These are phyloP conservation scores for Hsuehochloa calcarea DNA, from an alignment of 176 grass and related monocot species.

Conservation along the genomic window DNA sequence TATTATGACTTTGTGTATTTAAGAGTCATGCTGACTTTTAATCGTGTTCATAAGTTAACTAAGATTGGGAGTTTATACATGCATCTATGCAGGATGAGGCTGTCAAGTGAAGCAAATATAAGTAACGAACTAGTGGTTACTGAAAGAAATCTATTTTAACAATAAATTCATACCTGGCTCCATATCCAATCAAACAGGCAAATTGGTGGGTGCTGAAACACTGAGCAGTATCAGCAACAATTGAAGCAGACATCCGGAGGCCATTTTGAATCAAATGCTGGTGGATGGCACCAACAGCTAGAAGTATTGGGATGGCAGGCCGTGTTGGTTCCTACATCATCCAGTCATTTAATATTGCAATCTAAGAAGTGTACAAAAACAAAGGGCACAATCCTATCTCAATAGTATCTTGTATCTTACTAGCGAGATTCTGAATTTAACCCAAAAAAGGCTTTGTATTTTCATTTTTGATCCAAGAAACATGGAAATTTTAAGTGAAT, in stretches of 20 bases:
- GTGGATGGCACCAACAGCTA: constrained; percentile 97
- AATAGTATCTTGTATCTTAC: neutral
- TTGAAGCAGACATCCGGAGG: constrained; percentile 91
- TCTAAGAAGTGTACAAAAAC: neutral
- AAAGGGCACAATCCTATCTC: neutral
- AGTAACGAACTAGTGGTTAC: neutral
- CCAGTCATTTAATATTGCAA: constrained; percentile 21
- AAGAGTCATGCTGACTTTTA: neutral
- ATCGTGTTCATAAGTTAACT: neutral
- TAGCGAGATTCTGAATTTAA: neutral
- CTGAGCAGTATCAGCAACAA: constrained; percentile 97
- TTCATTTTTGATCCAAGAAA: constrained; percentile 24
- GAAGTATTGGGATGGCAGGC: constrained; percentile 92
- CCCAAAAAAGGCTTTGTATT: neutral
- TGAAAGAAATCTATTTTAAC: constrained; percentile 18
- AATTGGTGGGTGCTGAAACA: constrained; percentile 99
- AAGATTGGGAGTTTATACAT: constrained; percentile 7
- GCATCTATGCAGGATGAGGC: constrained; percentile 22
- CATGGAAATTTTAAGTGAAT: neutral
- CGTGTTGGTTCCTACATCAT: constrained; percentile 78
- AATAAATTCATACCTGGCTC: constrained; percentile 68
- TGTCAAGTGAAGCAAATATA: constrained; percentile 29
- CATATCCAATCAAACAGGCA: constrained; percentile 99
- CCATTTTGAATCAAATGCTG: constrained; percentile 99
- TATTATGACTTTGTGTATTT: constrained; percentile 2